Conservation (phyloP, 2,329 filamentous ascomycete species). For the Trichoderma semiorbis region DNA sequence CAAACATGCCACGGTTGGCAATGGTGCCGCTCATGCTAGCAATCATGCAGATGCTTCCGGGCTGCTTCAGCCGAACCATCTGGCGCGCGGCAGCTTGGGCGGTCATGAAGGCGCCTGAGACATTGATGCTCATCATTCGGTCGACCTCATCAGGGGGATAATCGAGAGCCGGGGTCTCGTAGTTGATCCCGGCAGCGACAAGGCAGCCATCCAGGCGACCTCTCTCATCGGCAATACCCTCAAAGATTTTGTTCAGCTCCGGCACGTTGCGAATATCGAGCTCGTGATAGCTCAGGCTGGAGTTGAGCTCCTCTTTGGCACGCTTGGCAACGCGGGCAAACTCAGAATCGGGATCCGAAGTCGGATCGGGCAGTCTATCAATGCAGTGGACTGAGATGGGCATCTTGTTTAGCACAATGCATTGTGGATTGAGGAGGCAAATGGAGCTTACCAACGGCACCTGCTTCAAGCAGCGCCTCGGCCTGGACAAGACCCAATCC, state of each 20-base stretch:
- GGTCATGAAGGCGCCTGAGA: conserved; percentile 82
- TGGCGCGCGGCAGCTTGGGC: conserved; percentile 84
- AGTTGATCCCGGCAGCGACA: conserved; percentile 67
- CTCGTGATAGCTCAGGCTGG: conserved; percentile 68
- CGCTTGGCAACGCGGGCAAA: conserved; percentile 64
- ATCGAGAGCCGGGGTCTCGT: conserved; percentile 78
- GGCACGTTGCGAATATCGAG: conserved; percentile 75
- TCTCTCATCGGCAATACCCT: conserved; percentile 64
- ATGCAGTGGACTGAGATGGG: conserved; percentile 57
- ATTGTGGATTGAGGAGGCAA: neutral
- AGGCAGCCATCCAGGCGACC: conserved; percentile 77
- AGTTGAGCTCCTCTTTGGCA: conserved; percentile 62
- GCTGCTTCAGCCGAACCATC: conserved; percentile 56
- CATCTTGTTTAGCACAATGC: neutral
- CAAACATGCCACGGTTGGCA: conserved; percentile 59
- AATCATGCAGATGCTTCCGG: conserved; percentile 63
- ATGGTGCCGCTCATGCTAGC: conserved; percentile 68
- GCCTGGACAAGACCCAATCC: conserved; percentile 76
- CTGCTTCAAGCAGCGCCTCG: conserved; percentile 75
- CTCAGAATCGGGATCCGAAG: conserved; percentile 42
- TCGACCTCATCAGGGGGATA: conserved; percentile 73
- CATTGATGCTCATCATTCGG: conserved; percentile 78
- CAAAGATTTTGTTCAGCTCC: conserved; percentile 63
- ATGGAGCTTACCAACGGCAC: conserved; percentile 55
- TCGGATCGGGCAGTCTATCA: conserved; percentile 57